Conservation (phyloP, 2,329 filamentous ascomycete genomes). For the Talaromyces marneffei region DNA sequence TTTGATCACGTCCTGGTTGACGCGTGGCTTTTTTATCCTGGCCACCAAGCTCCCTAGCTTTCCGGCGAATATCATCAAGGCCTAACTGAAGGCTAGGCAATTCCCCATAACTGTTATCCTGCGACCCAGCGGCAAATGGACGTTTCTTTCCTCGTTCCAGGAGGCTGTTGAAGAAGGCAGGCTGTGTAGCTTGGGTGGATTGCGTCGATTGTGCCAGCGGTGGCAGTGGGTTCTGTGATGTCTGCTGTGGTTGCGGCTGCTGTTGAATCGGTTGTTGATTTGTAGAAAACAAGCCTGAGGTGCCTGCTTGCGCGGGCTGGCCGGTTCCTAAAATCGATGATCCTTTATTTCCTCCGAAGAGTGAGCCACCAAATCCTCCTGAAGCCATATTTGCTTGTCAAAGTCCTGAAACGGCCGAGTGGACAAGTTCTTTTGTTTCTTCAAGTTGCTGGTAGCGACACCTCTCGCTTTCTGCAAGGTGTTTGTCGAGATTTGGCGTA, state of each 20-base stretch:
- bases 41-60: conserved; percentile 71
- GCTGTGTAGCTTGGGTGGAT: conserved; percentile 38
- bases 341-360: conserved; percentile 10
- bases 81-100: conserved; percentile 86
- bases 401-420: not conserved
- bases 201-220: conserved; percentile 21
- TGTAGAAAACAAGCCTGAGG: conserved; percentile 26
- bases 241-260: conserved; percentile 20
- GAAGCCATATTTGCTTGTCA: conserved; percentile 10
- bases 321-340: conserved; percentile 7
- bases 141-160: conserved; percentile 62
- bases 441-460: not conserved
- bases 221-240: conserved; percentile 26
- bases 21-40: conserved; percentile 48
- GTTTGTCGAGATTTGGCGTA: not conserved
- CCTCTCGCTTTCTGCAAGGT: not conserved
- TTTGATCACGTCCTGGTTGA: conserved; percentile 41
- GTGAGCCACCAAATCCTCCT: conserved; percentile 11
- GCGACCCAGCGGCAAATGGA: conserved; percentile 55
- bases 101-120: conserved; percentile 57
- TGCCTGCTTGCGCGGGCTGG: conserved; percentile 21
- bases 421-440: not conserved
- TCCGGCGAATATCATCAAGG: conserved; percentile 73
- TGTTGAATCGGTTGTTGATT: conserved; percentile 26
- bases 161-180: conserved; percentile 60